Evolutionary conservation across 805 yeast species (phyloP).

Genomic region (Suhomyces tanzawaensis): DNA sequence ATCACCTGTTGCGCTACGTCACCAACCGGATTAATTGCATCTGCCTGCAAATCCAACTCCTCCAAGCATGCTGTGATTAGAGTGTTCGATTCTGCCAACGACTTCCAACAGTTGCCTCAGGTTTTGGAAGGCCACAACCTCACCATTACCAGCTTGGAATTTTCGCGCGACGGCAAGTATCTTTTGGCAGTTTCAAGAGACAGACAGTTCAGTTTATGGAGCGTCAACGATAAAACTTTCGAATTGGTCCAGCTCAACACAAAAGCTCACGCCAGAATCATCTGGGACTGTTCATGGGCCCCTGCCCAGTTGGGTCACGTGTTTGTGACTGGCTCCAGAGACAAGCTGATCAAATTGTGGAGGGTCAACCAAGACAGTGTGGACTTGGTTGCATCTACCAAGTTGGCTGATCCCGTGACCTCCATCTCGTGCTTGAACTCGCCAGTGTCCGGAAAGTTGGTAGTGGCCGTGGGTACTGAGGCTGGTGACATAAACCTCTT

Average conservation of each 20-base stretch:
- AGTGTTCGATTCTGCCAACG: constrained; percentile 60
- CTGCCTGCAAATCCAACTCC: constrained; percentile 88
- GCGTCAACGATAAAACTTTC: constrained; percentile 28
- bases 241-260: constrained; percentile 46
- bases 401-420: constrained; percentile 59
- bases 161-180: constrained; percentile 64
- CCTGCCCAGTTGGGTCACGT: constrained; percentile 35
- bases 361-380: constrained; percentile 37
- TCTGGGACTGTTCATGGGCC: constrained; percentile 95
- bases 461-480: constrained; percentile 69
- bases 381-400: constrained; percentile 37
- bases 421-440: constrained; percentile 53
- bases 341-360: constrained; percentile 78
- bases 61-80: constrained; percentile 83
- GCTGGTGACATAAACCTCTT: constrained; percentile 44
- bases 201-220: constrained; percentile 80
- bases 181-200: constrained; percentile 85
- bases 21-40: constrained; percentile 68
- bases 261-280: constrained; percentile 86
- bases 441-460: constrained; percentile 20
- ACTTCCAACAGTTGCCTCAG: constrained; percentile 46
- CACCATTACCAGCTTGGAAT: constrained; percentile 80
- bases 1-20: constrained; percentile 74
- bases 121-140: constrained; percentile 68
- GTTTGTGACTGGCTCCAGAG: constrained; percentile 89